Conservation (phyloP, 78 protist species). For the Dictyostelium intermedium region DNA sequence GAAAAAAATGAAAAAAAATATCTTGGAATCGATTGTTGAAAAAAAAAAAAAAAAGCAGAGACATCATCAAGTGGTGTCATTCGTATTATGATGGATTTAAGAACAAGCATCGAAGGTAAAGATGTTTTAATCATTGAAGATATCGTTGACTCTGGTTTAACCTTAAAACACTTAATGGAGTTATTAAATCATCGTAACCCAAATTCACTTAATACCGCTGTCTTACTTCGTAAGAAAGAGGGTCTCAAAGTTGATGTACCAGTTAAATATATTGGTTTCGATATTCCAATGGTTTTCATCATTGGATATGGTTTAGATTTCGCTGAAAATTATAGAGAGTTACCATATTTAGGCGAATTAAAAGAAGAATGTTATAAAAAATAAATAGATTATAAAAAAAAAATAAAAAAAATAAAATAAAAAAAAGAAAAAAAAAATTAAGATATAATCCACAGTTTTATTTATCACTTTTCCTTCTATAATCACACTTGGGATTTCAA, state of each 20-base stretch:
- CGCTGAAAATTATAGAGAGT: slow-evolving; percentile 75
- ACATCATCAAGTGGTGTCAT: slow-evolving; percentile 65
- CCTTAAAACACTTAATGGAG: slow-evolving; percentile 52
- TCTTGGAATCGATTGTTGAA: not conserved
- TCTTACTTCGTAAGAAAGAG: slow-evolving; percentile 69
- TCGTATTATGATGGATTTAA: slow-evolving; percentile 70
- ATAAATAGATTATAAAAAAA: not conserved
- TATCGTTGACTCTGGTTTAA: slow-evolving; percentile 74
- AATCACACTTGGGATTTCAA: no score
- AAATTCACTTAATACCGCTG: slow-evolving; percentile 27
- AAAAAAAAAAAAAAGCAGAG: no score
- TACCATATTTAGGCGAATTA: slow-evolving; percentile 76
- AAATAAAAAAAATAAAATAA: not conserved
- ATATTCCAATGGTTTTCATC: slow-evolving; percentile 76
- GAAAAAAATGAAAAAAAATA: no score
- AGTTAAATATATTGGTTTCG: slow-evolving; percentile 66
- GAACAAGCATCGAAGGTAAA: slow-evolving; percentile 62
- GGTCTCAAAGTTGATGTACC: slow-evolving; percentile 75
- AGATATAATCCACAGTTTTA: no score
- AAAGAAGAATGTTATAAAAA: slow-evolving; percentile 68
- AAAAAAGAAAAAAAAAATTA: no score
- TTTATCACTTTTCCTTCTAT: no score
- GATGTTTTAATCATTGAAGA: slow-evolving; percentile 80
- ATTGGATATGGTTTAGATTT: slow-evolving; percentile 80
- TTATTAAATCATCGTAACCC: slow-evolving; percentile 69